Percentiles rank a stretch among this genome's conserved stretches.
Conservation (phyloP, 495 filamentous ascomycete species). For the Sabuloglossum arenarium region DNA sequence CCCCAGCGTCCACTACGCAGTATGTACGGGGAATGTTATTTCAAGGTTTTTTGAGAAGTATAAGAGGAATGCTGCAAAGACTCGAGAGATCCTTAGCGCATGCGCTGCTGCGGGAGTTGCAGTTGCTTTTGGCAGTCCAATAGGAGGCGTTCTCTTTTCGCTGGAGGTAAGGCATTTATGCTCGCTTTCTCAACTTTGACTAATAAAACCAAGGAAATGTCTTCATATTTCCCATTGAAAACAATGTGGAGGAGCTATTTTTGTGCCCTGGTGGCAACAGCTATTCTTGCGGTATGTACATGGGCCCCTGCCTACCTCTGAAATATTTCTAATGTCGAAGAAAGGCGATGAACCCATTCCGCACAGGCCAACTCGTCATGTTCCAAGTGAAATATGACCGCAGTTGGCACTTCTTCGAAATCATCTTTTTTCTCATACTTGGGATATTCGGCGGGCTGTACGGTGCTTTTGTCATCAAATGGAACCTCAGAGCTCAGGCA, state of each 20-base stretch:
- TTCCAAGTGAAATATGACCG: conserved; percentile 95
- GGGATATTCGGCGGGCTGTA: conserved; percentile 91
- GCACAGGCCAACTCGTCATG: conserved; percentile 98
- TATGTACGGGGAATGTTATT: conserved; percentile 95
- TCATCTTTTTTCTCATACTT: conserved; percentile 78
- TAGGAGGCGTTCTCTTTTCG: conserved; percentile 91
- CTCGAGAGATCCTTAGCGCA: conserved; percentile 82
- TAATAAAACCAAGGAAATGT: conserved; percentile 50
- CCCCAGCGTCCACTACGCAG: conserved; percentile 92
- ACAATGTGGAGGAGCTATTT: conserved; percentile 98
- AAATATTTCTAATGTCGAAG: neutral
- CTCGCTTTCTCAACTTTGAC: neutral
- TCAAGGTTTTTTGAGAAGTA: conserved; percentile 87
- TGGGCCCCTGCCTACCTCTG: neutral
- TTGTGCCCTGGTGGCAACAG: conserved; percentile 88
- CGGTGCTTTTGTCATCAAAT: conserved; percentile 94
- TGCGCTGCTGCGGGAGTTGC: conserved; percentile 90
- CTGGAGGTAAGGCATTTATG: conserved; percentile 36
- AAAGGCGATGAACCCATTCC: conserved; percentile 81
- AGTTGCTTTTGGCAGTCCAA: conserved; percentile 92
- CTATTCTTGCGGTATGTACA: conserved; percentile 48
- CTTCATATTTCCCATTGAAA: conserved; percentile 92
- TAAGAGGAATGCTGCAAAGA: conserved; percentile 80
- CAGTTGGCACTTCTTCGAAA: conserved; percentile 93
- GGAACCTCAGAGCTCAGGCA: conserved; percentile 78